These are phyloP conservation scores for Chamaecyparis obtusa DNA, from an alignment of 75 land plant species.

Conservation along the genomic window DNA sequence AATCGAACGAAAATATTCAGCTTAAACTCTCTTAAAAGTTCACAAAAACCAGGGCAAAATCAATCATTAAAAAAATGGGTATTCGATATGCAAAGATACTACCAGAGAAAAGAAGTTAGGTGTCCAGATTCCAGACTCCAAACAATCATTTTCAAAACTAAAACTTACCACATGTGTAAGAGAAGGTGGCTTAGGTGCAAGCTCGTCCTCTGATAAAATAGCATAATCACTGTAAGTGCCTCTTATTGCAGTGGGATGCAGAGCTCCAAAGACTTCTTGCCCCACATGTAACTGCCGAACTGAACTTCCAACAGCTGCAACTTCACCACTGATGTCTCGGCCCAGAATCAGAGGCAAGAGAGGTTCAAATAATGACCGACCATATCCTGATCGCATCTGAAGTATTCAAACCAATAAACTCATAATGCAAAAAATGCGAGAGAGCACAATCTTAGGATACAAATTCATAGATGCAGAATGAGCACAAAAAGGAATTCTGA, in stretches of 20 bases:
- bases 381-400: conserved; percentile 96
- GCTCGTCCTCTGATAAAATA: conserved; percentile 77
- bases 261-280: conserved; percentile 92
- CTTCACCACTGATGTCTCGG: conserved; percentile 94
- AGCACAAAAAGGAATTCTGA: neutral
- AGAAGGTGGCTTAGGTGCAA: conserved; percentile 64
- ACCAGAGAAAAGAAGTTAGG: neutral
- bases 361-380: conserved; percentile 88
- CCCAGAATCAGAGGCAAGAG: conserved; percentile 85
- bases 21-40: neutral
- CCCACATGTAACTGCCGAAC: conserved; percentile 71
- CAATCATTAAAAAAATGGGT: neutral
- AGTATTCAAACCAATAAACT: conserved; percentile 10
- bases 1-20: neutral
- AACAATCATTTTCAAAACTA: neutral
- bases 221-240: conserved; percentile 95
- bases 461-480: neutral
- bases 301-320: conserved; percentile 75
- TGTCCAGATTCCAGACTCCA: neutral
- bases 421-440: neutral
- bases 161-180: conserved; percentile 70
- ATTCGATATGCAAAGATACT: neutral
- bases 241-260: conserved; percentile 95
- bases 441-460: neutral
- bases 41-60: neutral